Evolutionary conservation across 169 alveolate genomes (phyloP).

Genomic region (Cryptosporidium viatorum): DNA sequence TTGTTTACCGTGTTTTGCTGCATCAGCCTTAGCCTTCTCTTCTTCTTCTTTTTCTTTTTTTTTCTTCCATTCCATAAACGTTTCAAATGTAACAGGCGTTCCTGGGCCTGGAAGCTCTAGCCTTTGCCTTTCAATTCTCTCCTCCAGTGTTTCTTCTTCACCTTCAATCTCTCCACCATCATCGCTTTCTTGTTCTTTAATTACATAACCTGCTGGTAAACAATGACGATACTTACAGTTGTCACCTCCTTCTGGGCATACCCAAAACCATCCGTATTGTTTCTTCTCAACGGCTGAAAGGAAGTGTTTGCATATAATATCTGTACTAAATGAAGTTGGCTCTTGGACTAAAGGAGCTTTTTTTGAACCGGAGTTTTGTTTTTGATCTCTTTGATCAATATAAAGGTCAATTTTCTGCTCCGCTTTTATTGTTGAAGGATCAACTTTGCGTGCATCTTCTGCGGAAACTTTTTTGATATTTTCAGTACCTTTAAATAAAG

Average conservation of each 20-base stretch:
- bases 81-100: constrained; percentile 92
- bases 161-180: constrained; percentile 78
- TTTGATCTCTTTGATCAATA: constrained; percentile 93
- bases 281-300: constrained; percentile 95
- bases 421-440: constrained; percentile 85
- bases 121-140: constrained; percentile 92
- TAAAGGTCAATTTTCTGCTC: constrained; percentile 94
- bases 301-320: constrained; percentile 95
- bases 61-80: constrained; percentile 92
- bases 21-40: constrained; percentile 82
- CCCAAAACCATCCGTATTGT: constrained; percentile 99
- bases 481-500: constrained; percentile 90
- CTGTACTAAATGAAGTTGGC: constrained; percentile 84
- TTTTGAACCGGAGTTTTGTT: constrained; percentile 58
- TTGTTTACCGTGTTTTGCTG: constrained; percentile 80
- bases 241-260: constrained; percentile 99
- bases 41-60: constrained; percentile 86
- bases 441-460: constrained; percentile 81
- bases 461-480: constrained; percentile 85
- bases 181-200: constrained; percentile 80
- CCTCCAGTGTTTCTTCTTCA: constrained; percentile 92
- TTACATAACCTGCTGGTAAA: constrained; percentile 95
- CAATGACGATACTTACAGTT: constrained; percentile 97
- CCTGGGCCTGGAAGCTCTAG: constrained; percentile 85
- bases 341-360: constrained; percentile 64